Evolutionary conservation across 2,329 filamentous ascomycete genomes (phyloP).

Genomic region (Botryosphaeria dothidea): DNA sequence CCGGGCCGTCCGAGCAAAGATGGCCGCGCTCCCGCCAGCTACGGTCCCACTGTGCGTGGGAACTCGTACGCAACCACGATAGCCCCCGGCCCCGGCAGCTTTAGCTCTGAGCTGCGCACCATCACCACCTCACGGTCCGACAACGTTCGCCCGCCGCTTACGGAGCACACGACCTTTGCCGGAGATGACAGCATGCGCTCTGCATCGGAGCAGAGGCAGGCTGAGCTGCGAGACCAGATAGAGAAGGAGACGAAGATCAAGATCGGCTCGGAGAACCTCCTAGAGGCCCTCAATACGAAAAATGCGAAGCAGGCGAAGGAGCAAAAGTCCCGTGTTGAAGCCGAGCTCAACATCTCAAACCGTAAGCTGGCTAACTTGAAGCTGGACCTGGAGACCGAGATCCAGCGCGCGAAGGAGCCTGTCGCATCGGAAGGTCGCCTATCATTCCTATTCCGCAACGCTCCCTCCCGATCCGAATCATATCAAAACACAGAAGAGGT

Average conservation of each 20-base stretch:
- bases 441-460: conserved; percentile 59
- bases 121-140: conserved; percentile 63
- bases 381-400: conserved; percentile 60
- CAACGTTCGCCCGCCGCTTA: conserved; percentile 54
- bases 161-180: conserved; percentile 51
- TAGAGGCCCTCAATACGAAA: conserved; percentile 91
- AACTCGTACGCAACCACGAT: conserved; percentile 70
- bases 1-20: conserved; percentile 50
- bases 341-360: conserved; percentile 88
- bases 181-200: conserved; percentile 61
- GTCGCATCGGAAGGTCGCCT: conserved; percentile 54
- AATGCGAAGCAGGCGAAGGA: conserved; percentile 93
- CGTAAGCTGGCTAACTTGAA: conserved; percentile 63
- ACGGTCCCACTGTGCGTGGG: conserved; percentile 64
- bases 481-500: conserved; percentile 58
- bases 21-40: conserved; percentile 56
- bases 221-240: conserved; percentile 76
- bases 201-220: conserved; percentile 71
- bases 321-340: conserved; percentile 60
- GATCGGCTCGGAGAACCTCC: conserved; percentile 94
- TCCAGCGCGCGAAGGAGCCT: conserved; percentile 59
- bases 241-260: conserved; percentile 98
- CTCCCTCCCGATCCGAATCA: conserved; percentile 55
- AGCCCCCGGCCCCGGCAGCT: conserved; percentile 72
- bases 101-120: conserved; percentile 82